Percentiles rank a stretch among this genome's conserved stretches.
Evolutionary conservation across 176 grass and related monocot species (phyloP).

Genomic region (Carex pumila): DNA sequence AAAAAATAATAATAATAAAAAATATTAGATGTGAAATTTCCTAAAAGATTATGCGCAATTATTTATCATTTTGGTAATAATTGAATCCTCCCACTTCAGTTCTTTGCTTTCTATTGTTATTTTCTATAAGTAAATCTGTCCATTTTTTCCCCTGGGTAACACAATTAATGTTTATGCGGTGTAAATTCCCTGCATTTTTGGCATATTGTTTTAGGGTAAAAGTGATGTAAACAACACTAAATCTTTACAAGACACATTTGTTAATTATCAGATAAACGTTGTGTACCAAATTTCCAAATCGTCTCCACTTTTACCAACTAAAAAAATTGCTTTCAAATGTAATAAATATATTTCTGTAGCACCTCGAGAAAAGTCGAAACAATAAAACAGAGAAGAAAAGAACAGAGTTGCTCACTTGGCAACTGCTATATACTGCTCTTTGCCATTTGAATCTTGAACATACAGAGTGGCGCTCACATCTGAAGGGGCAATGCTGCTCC

Average conservation of each 20-base stretch:
- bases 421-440: conserved; percentile 63
- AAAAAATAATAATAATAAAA: too few species aligned
- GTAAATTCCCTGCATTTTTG: too few species aligned
- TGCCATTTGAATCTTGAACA: conserved; percentile 46
- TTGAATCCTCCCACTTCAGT: background rate
- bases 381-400: background rate
- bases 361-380: background rate
- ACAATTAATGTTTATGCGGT: too few species aligned
- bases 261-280: too few species aligned
- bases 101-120: background rate
- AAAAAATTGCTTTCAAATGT: too few species aligned
- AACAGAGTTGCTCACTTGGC: conserved; percentile 35
- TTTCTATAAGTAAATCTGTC: background rate
- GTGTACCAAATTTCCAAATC: too few species aligned
- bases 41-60: background rate
- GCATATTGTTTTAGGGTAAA: too few species aligned
- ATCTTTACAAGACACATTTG: too few species aligned
- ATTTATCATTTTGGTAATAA: background rate
- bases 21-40: background rate
- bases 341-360: background rate
- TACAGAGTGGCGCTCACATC: conserved; percentile 45
- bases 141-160: background rate
- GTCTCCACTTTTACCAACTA: too few species aligned
- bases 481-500: conserved; percentile 19
- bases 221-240: too few species aligned